These are phyloP conservation scores for Cryptococcus sp. DNA, from an alignment of 1,284 basidiomycete genomes.

Conservation along the genomic window DNA sequence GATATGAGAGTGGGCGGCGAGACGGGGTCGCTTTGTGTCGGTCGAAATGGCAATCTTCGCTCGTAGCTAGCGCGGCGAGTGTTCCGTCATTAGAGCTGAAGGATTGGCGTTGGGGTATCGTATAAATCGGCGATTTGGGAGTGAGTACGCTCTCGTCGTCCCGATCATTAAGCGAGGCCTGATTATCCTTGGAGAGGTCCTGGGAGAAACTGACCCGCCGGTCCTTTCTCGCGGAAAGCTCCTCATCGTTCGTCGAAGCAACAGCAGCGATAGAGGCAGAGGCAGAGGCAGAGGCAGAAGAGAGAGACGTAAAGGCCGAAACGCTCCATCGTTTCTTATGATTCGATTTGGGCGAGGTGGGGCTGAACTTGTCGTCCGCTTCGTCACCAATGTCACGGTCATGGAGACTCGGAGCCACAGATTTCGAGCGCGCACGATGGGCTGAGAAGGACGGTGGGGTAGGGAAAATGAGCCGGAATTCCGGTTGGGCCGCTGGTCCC, in stretches of 20 bases:
- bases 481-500: not conserved
- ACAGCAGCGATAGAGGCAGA: slow-evolving; percentile 2
- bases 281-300: not conserved
- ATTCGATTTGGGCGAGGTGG: not conserved
- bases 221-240: slow-evolving; percentile 2
- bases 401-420: slow-evolving; percentile 1
- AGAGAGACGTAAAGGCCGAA: not conserved
- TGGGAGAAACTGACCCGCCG: slow-evolving; percentile 15
- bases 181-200: not conserved
- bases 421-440: slow-evolving; percentile 13
- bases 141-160: not conserved
- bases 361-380: slow-evolving; percentile 1
- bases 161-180: not conserved
- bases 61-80: too few species aligned
- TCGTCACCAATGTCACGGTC: not conserved
- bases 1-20: slow-evolving; percentile 13
- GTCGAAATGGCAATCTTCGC: too few species aligned
- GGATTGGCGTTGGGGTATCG: slow-evolving; percentile 19
- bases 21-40: not conserved
- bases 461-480: slow-evolving; percentile 25
- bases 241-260: slow-evolving; percentile 6
- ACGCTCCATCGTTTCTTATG: slow-evolving; percentile 15
- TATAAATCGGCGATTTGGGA: slow-evolving; percentile 17
- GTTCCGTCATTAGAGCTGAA: not conserved
- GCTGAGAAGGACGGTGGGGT: slow-evolving; percentile 35